Base-by-base conservation (phyloP, 1,139 yeast species). In the Zygosaccharomyces pseudobailii region DNA sequence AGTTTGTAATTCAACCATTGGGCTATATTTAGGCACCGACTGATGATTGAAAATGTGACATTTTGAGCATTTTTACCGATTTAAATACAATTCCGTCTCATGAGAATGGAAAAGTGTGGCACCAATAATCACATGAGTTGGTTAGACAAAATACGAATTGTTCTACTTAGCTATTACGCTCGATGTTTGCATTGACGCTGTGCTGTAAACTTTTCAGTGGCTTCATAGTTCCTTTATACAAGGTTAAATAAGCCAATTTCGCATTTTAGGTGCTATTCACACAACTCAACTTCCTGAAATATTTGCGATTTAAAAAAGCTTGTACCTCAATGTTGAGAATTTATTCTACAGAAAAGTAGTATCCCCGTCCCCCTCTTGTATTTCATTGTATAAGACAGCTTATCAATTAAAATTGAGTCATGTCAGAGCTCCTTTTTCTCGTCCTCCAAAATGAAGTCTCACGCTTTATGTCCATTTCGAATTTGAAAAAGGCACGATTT, bases 1-100 rank as follows among this genome's bases (percentile, higher is more conserved):
- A 3, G 88, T 82, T 5, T 80, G 63, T 28, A 80, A 55, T 1
- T 78, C 78, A 1, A 73, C 49, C 78, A 75, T 45, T 34, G 19
- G 9, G 19, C 20, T 23, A 8, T 10, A 3, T 24, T 23, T 25
- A n/a, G 32, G 13, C 19, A 4, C 19, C 19, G 10, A 9, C 13
- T n/a, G 4, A 30, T 6, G 13, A 4, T n/a, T 9, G 6, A 19
- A 4, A 30, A 30, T 13, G 17, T 13, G 17, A 13, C 17, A 30
- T n/a, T 30, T 6, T 30, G 33, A 30, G 33, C 33, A 30, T 30
- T 30, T 30, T 30, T 30, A 19, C 19, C 33, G 6, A 10, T n/a
- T 30, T 30, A 30, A 10, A 30, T 30, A 30, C 17, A 30, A n/a
- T 30, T 30, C 33, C 19, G 7, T 30, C 5, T 10, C 33, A n/a